Evolutionary conservation across 192 early-diverging fungal species (phyloP), one percentile per base, ranked within the genome.

Genomic region (Coemansia sp.): DNA sequence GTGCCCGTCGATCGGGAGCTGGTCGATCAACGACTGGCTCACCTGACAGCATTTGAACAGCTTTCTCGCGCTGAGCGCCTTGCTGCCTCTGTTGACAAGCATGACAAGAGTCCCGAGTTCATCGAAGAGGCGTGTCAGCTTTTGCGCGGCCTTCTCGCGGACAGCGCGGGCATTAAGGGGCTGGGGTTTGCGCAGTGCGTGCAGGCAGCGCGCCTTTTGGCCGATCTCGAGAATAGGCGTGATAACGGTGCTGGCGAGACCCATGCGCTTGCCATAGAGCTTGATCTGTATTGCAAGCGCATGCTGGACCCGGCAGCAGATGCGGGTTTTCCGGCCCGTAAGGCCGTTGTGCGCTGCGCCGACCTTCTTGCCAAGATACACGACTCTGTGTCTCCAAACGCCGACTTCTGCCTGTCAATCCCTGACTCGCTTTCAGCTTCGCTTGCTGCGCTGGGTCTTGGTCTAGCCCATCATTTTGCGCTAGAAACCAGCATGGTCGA

Each of bases 111-210:
- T 20, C 8, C 20, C 64, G 38, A 54, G 12, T 11, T 4, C 32
- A 35, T 57, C 55, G 6, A 57, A 6, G 39, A 41, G 39, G 39
- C 39, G 8, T 9, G 39, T 12, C 39, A 41, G 22, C 53, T 61
- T 41, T 45, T 63, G 41, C 4, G 5, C 8, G n/a, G 11, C 3
- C 61, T 63, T 22, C 43, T 63, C 3, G 38, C 38, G 7, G 9
- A 38, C 2, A 39, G 54, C 0, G 11, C 5, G 5, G 52, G 37
- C 0, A 34, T 43, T 5, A 15, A 38, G 7, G 34, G 38, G 14
- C 61, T 81, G 5, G 57, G 66, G 34, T 78, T 78, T 55, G 14
- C 66, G 53, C 80, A 78, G 62, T 56, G 54, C 34, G 38, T 83
- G 14, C 68, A 58, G 4, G 75, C 72, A 7, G 55, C 57, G 14